A percentile compares a stretch with the other conserved stretches of the same genome.
Evolutionary conservation across 768 basidiomycete species (phyloP).

Genomic region (Ephemerocybe angulata): DNA sequence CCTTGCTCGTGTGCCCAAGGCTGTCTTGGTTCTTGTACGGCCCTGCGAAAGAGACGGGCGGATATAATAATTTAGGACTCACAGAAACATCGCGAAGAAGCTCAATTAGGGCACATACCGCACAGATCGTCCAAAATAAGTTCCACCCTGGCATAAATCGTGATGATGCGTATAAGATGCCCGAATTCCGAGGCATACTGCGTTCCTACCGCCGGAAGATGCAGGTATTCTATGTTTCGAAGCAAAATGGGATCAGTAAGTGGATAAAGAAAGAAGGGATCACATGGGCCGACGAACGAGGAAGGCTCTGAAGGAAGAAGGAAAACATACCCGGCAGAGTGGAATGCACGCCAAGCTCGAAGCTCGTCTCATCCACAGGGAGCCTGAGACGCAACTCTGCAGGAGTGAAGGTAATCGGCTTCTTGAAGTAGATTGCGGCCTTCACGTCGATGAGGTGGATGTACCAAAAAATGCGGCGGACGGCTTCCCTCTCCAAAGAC

Average conservation of each 20-base stretch:
- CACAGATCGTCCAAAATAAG: slow-evolving; percentile 47
- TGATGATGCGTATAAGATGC: slow-evolving; percentile 66
- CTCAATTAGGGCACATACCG: slow-evolving; percentile 32
- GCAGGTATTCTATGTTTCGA: slow-evolving; percentile 69
- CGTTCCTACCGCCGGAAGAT: slow-evolving; percentile 56
- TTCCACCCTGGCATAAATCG: slow-evolving; percentile 62
- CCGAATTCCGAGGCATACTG: slow-evolving; percentile 71
- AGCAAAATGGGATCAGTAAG: slow-evolving; percentile 6
- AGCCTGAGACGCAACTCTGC: slow-evolving; percentile 57
- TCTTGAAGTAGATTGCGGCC: slow-evolving; percentile 44
- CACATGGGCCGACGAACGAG: not conserved
- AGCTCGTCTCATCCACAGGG: slow-evolving; percentile 79
- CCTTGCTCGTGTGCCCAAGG: slow-evolving; percentile 29
- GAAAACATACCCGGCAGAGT: slow-evolving; percentile 45
- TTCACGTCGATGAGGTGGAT: slow-evolving; percentile 59
- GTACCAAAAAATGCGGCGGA: slow-evolving; percentile 81
- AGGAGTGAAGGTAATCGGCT: slow-evolving; percentile 38
- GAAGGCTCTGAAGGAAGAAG: not conserved
- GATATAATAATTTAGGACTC: slow-evolving; percentile 2
- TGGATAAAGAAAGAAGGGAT: not conserved
- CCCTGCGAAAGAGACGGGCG: not conserved
- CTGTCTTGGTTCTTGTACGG: slow-evolving; percentile 33
- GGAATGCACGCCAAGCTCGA: slow-evolving; percentile 65
- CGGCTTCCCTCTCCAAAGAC: slow-evolving; percentile 70
- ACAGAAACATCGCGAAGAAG: slow-evolving; percentile 12